These are phyloP conservation scores for Aeminium ludgeri DNA, from an alignment of 495 filamentous ascomycete genomes.

Conservation along the genomic window DNA sequence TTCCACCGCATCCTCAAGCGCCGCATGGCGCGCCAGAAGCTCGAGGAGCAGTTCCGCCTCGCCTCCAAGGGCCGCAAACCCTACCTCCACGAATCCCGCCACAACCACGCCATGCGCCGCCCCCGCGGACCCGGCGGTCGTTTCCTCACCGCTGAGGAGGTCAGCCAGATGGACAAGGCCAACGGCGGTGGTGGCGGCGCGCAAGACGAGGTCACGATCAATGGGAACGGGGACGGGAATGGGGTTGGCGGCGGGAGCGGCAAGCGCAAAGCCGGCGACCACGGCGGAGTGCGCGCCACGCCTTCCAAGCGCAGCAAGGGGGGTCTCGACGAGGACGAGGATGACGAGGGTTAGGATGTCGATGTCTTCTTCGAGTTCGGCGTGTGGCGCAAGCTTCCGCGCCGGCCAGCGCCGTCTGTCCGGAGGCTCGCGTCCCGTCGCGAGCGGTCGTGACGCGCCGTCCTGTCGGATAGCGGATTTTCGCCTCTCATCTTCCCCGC, in stretches of 20 bases:
- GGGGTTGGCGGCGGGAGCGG: not conserved
- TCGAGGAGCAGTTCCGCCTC: slow-evolving; percentile 78
- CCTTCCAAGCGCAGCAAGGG: not conserved
- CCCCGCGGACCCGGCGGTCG: slow-evolving; percentile 90
- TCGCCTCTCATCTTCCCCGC: too few species aligned
- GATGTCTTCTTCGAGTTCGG: too few species aligned
- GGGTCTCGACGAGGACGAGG: slow-evolving; percentile 13
- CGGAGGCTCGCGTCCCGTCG: too few species aligned
- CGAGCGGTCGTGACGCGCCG: too few species aligned
- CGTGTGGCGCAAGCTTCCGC: too few species aligned
- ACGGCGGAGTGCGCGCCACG: too few species aligned
- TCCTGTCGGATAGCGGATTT: too few species aligned
- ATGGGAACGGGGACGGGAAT: slow-evolving; percentile 14
- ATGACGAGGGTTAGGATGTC: slow-evolving; percentile 10
- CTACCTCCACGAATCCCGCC: slow-evolving; percentile 94
- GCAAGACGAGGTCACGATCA: not conserved
- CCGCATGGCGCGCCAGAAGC: slow-evolving; percentile 75
- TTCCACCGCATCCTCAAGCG: slow-evolving; percentile 95
- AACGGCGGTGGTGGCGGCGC: slow-evolving; percentile 20
- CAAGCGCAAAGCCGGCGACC: slow-evolving; percentile 1
- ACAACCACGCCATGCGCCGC: slow-evolving; percentile 96
- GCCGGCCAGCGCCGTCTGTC: too few species aligned
- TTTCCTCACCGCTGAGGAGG: slow-evolving; percentile 96
- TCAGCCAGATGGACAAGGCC: slow-evolving; percentile 62
- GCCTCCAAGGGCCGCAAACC: slow-evolving; percentile 93